Conservation (phyloP, 805 yeast species). For the Candida vartiovaarae region DNA sequence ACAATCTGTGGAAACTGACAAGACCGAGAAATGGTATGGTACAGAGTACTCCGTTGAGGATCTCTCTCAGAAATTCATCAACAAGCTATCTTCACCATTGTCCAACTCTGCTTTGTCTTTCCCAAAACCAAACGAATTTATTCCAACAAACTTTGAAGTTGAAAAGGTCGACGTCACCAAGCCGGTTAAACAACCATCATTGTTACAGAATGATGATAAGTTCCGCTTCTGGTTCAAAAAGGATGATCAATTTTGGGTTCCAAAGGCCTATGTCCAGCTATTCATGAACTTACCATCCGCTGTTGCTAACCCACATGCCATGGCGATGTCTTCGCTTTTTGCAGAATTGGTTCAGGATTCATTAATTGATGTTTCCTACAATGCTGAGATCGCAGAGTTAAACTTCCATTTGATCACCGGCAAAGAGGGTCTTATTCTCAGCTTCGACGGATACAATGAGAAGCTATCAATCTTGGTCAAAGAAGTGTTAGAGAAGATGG, state of each 20-base stretch:
- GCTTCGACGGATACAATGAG: constrained; percentile 76
- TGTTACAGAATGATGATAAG: constrained; percentile 45
- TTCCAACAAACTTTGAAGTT: constrained; percentile 73
- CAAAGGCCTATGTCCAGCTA: constrained; percentile 69
- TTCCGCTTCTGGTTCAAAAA: constrained; percentile 79
- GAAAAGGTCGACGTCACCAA: constrained; percentile 31
- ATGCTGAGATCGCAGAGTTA: constrained; percentile 79
- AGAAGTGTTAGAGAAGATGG: constrained; percentile 49
- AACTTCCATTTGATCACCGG: constrained; percentile 48
- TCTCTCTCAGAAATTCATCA: constrained; percentile 34
- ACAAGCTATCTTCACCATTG: constrained; percentile 27
- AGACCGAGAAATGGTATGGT: constrained; percentile 82
- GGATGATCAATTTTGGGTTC: constrained; percentile 84
- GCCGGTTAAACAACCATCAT: constrained; percentile 46
- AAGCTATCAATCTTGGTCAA: constrained; percentile 60
- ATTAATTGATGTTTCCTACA: constrained; percentile 69
- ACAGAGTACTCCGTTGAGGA: constrained; percentile 58
- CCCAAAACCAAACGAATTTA: constrained; percentile 72
- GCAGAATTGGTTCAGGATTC: constrained; percentile 70
- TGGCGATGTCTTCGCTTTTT: constrained; percentile 53
- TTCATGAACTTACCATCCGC: constrained; percentile 60
- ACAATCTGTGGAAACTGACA: constrained; percentile 43
- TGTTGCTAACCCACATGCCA: constrained; percentile 48
- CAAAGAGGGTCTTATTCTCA: constrained; percentile 64
- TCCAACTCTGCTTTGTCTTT: constrained; percentile 37